Conservation (phyloP, 352 stramenopile species). For the Globisporangium parvum region DNA sequence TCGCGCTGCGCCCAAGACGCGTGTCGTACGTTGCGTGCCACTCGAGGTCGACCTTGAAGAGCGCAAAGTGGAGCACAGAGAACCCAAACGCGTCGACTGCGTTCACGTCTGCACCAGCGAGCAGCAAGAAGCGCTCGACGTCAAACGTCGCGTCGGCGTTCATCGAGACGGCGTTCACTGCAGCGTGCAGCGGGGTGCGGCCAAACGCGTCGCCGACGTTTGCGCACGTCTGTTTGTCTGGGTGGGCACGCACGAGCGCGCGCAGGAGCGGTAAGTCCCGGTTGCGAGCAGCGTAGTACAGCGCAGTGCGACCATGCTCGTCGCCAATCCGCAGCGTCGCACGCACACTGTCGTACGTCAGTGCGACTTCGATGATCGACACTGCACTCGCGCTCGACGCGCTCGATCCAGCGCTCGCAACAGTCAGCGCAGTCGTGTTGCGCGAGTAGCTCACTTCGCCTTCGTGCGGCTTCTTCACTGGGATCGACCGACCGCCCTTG, state of each 20-base stretch:
- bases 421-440: slow-evolving; percentile 4
- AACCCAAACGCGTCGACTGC: slow-evolving; percentile 55
- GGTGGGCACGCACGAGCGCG: slow-evolving; percentile 30
- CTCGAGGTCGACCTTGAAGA: slow-evolving; percentile 64
- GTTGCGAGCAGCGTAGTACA: slow-evolving; percentile 64
- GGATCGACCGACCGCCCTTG: slow-evolving; percentile 36
- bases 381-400: not conserved
- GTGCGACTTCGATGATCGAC: slow-evolving; percentile 30
- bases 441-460: slow-evolving; percentile 42
- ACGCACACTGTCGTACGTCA: slow-evolving; percentile 44
- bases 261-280: slow-evolving; percentile 57
- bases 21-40: slow-evolving; percentile 56
- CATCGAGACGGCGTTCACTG: slow-evolving; percentile 62
- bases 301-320: slow-evolving; percentile 33
- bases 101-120: slow-evolving; percentile 44
- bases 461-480: slow-evolving; percentile 36
- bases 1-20: slow-evolving; percentile 27
- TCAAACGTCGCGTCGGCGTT: slow-evolving; percentile 70
- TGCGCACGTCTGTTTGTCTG: slow-evolving; percentile 29
- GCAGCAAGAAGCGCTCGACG: slow-evolving; percentile 64
- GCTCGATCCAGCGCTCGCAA: not conserved
- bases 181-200: slow-evolving; percentile 65
- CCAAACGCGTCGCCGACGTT: slow-evolving; percentile 45
- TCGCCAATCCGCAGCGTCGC: slow-evolving; percentile 27
- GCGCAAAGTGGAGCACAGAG: slow-evolving; percentile 52